These are phyloP conservation scores for Naematelia aurantialba DNA, from an alignment of 768 basidiomycete species.

Conservation along the genomic window DNA sequence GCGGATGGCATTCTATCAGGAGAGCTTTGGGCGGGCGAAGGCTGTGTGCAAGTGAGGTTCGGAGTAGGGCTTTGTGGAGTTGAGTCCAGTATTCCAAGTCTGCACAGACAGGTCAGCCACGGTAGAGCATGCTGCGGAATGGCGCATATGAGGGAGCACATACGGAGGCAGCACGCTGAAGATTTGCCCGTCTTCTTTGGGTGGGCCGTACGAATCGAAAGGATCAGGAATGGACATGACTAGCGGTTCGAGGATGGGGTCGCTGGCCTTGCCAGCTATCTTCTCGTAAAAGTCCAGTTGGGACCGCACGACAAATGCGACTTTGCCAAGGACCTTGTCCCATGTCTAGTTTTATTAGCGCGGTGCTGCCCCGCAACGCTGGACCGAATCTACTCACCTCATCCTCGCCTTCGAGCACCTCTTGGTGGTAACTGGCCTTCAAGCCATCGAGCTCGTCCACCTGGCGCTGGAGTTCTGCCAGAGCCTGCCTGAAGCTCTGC, in stretches of 20 bases:
- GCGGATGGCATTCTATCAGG: slow-evolving; percentile 22
- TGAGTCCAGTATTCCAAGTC: slow-evolving; percentile 25
- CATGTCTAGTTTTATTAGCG: slow-evolving; percentile 57
- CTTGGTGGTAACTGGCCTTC: slow-evolving; percentile 76
- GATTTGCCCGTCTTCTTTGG: slow-evolving; percentile 82
- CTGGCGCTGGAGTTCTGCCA: slow-evolving; percentile 74
- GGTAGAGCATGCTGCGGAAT: slow-evolving; percentile 10
- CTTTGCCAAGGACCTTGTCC: slow-evolving; percentile 83
- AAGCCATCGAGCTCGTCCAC: slow-evolving; percentile 87
- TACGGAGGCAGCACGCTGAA: slow-evolving; percentile 83
- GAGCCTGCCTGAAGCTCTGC: slow-evolving; percentile 78
- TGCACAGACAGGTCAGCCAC: slow-evolving; percentile 14
- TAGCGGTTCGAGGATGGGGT: slow-evolving; percentile 86
- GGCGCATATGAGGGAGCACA: slow-evolving; percentile 9
- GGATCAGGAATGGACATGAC: slow-evolving; percentile 85
- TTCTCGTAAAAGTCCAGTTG: slow-evolving; percentile 86
- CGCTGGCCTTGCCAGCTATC: slow-evolving; percentile 54
- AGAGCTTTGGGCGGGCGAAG: slow-evolving; percentile 17
- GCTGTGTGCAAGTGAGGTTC: slow-evolving; percentile 24
- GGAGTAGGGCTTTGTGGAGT: slow-evolving; percentile 27
- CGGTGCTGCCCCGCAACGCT: neutral
- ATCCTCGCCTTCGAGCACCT: slow-evolving; percentile 87
- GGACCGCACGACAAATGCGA: slow-evolving; percentile 78
- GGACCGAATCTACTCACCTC: slow-evolving; percentile 54
- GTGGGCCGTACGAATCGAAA: slow-evolving; percentile 85